Evolutionary conservation across 2,329 filamentous ascomycete species (phyloP).

Genomic region (Aspergillus tanneri): DNA sequence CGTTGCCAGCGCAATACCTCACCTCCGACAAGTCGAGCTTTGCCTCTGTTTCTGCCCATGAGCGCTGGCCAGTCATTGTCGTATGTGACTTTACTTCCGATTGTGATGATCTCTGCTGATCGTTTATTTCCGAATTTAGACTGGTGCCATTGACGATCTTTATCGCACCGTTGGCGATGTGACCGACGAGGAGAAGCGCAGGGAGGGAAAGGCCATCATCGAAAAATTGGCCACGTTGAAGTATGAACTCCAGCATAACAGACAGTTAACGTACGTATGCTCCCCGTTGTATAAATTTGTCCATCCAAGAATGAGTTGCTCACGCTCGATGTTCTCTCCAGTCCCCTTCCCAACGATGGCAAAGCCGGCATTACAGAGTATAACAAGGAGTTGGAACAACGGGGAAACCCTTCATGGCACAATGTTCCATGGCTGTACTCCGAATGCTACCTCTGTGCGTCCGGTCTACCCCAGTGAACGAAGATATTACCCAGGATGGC

Average conservation of each 20-base stretch:
- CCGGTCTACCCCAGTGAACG: neutral
- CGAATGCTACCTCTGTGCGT: conserved; percentile 82
- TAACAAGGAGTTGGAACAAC: conserved; percentile 77
- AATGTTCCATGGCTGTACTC: conserved; percentile 82
- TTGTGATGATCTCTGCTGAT: neutral
- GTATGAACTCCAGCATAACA: conserved; percentile 91
- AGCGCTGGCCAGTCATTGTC: conserved; percentile 91
- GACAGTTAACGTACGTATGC: conserved; percentile 65
- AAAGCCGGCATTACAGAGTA: conserved; percentile 73
- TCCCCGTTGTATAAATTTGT: neutral
- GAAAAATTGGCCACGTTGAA: conserved; percentile 78
- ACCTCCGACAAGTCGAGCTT: conserved; percentile 85
- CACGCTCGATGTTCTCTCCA: conserved; percentile 32
- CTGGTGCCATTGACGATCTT: conserved; percentile 90
- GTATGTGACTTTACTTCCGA: conserved; percentile 51
- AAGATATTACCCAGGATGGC: neutral
- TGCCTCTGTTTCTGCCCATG: conserved; percentile 77
- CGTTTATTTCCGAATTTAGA: conserved; percentile 53
- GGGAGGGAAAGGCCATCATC: conserved; percentile 84
- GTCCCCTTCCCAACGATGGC: conserved; percentile 74
- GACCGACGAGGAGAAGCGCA: conserved; percentile 60
- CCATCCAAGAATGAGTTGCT: conserved; percentile 3
- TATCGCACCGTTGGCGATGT: conserved; percentile 58
- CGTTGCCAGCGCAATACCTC: conserved; percentile 63
- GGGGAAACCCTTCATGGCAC: conserved; percentile 77